A percentile compares a stretch with the other conserved stretches of the same genome.
These are phyloP conservation scores for Trametes gibbosa DNA, from an alignment of 768 basidiomycete genomes.

Conservation along the genomic window DNA sequence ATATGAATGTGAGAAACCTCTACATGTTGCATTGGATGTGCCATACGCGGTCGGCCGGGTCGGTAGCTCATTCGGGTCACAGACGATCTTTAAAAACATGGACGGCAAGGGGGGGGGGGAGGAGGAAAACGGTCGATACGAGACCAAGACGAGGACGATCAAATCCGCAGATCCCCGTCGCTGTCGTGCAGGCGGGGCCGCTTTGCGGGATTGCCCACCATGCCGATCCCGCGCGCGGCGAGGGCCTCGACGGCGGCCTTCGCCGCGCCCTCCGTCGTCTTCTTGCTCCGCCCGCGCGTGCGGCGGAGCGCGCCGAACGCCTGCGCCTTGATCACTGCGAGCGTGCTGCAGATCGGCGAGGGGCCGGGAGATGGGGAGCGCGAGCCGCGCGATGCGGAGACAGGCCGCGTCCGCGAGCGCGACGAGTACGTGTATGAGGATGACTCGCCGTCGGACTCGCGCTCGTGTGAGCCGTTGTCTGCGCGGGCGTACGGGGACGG, in stretches of 20 bases:
- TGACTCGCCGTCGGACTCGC: slow-evolving; percentile 45
- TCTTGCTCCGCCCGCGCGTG: slow-evolving; percentile 72
- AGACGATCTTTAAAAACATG: too few species aligned
- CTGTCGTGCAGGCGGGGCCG: slow-evolving; percentile 53
- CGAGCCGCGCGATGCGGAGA: slow-evolving; percentile 37
- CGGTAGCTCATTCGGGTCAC: not conserved
- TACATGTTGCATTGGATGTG: slow-evolving; percentile 5
- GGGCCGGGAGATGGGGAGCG: slow-evolving; percentile 46
- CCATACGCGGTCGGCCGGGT: not conserved
- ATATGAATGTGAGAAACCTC: slow-evolving; percentile 16
- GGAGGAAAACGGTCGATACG: not conserved
- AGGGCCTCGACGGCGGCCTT: slow-evolving; percentile 79
- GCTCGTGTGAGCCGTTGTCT: slow-evolving; percentile 47
- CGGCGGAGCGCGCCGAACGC: slow-evolving; percentile 83
- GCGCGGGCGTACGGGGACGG: slow-evolving; percentile 45
- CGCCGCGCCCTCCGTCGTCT: slow-evolving; percentile 67
- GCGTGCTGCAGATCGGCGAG: slow-evolving; percentile 67
- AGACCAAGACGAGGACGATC: not conserved
- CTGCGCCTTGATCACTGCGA: slow-evolving; percentile 89
- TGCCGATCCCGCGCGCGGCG: slow-evolving; percentile 71
- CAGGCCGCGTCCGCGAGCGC: slow-evolving; percentile 35
- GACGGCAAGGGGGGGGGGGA: too few species aligned
- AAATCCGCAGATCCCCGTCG: slow-evolving; percentile 39
- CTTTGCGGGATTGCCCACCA: slow-evolving; percentile 36
- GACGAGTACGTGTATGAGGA: slow-evolving; percentile 33